Evolutionary conservation across 306 rosid genomes (phyloP), one percentile per base, ranked within the genome.

Genomic region (Dalbergia oliveri): DNA sequence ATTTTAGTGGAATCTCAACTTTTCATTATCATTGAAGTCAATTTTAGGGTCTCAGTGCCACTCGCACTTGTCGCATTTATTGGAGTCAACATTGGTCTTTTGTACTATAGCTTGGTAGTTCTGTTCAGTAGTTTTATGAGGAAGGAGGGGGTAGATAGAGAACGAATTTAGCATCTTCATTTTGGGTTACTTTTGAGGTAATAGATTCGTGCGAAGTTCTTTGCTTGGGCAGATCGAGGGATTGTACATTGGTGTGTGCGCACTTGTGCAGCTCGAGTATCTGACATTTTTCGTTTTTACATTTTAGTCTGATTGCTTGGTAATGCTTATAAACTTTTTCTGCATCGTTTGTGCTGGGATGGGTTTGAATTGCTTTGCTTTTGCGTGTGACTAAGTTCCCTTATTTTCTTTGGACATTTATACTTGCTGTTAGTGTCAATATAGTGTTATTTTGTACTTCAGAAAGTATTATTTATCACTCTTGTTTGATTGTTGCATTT

Each of bases 401-500:
- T 39, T 56, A 47, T 58, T 13, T 5, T 51, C 19, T 14, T 18
- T 14, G 63, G 37, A 68, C 7, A 26, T 33, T 47, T 44, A 23
- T 34, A 21, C 23, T 19, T 7, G 54, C 11, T 49, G 54, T 33
- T 60, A 75, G 50, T 54, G 13, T 37, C 16, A 11, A 19, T 60
- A 45, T 66, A 47, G 60, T 37, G 12, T 58, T 5, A 44, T n/a
- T 21, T 50, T 72, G 49, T 59, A 61, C 23, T 12, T 65, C 18
- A 76, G 39, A 59, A 57, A 76, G 79, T 66, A 64, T 71, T 11
- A 49, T 58, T 65, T 70, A 26, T 54, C 71, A 66, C 50, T 72
- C 62, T 65, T 76, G 21, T 33, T 76, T 76, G 49, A 74, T 70
- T 64, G 73, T 69, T 86, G 51, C 47, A 71, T 70, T 14, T 18